Base-by-base conservation (phyloP, 306 rosid species). In the Citrullus amarus region DNA sequence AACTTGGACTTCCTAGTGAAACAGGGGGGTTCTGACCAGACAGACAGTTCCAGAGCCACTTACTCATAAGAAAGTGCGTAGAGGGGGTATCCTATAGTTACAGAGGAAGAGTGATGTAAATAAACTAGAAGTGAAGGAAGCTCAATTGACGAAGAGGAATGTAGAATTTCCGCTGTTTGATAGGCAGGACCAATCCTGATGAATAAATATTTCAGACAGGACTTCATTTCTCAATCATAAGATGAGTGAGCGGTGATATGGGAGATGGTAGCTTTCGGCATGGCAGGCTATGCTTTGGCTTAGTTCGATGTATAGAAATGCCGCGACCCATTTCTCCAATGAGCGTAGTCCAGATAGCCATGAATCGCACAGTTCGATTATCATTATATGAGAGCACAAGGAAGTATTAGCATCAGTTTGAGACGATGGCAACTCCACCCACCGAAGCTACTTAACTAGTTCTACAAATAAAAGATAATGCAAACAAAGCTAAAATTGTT, bases 401-500 rank as follows among this genome's bases (percentile, higher is more conserved):
- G 67, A 32, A 61, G 41, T 61, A 61, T 61, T 58, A 1, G 63
- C 63, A 25, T 58, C 63, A 58, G 32, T 58, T 58, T 10, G 32
- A 58, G 66, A 60, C 18, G 38, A 60, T 15, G 12, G 6, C 44
- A 63, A 0, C 43, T 12, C 67, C 67, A 28, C 67, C 67, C 7
- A n/a, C 12, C 44, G 44, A 62, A 63, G 69, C 69, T 32, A 63
- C 69, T 63, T 17, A 18, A 41, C 32, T 11, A 68, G 22, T 67
- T 67, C 48, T 9, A 20, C 8, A 14, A 43, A 69, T 15, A 43
- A 41, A 68, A 70, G 5, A 28, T 4, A 36, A 65, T 50, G 8
- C 39, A 51, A 58, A 66, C 70, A 44, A 65, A 72, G 77, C 60
- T 72, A 18, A 78, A 28, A 74, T n/a, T 46, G 69, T 46, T 65